phyloP scores from a whole-genome alignment of 805 yeast genomes.

The Candida sithepensis region DNA sequence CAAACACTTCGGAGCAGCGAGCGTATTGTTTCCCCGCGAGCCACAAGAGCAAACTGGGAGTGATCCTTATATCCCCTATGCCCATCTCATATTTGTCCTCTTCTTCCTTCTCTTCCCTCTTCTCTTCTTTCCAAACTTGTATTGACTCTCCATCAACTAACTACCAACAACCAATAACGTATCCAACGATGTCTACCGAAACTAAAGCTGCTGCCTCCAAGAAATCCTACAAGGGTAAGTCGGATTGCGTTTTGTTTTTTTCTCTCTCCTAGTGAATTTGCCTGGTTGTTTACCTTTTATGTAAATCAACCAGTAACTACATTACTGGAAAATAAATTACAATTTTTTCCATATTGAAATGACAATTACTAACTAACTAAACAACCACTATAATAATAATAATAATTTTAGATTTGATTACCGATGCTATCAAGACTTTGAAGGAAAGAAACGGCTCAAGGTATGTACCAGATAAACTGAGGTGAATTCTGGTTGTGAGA shows the following conservation, averaged over 20 bases:
- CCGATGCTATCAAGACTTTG: slow-evolving; percentile 63
- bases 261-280: too few relatives aligned
- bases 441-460: slow-evolving; percentile 79
- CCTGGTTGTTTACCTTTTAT: too few relatives aligned
- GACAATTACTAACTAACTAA: too few relatives aligned
- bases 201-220: slow-evolving; percentile 34
- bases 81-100: not conserved
- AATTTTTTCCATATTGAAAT: too few relatives aligned
- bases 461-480: slow-evolving; percentile 37
- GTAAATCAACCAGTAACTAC: too few relatives aligned
- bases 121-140: too few relatives aligned
- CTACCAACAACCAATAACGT: too few relatives aligned
- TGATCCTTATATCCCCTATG: too few relatives aligned
- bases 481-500: not conserved
- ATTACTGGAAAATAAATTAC: too few relatives aligned
- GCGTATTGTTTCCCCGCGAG: not conserved
- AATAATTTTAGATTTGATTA: slow-evolving; percentile 54
- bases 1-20: not conserved
- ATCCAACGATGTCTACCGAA: slow-evolving; percentile 40
- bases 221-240: slow-evolving; percentile 46
- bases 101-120: not conserved
- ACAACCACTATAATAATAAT: too few relatives aligned
- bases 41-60: too few relatives aligned
- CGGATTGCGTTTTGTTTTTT: not conserved
- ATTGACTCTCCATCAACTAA: too few relatives aligned